Evolutionary conservation across 768 basidiomycete genomes (phyloP).

Genomic region (Leccinum incarnatum): DNA sequence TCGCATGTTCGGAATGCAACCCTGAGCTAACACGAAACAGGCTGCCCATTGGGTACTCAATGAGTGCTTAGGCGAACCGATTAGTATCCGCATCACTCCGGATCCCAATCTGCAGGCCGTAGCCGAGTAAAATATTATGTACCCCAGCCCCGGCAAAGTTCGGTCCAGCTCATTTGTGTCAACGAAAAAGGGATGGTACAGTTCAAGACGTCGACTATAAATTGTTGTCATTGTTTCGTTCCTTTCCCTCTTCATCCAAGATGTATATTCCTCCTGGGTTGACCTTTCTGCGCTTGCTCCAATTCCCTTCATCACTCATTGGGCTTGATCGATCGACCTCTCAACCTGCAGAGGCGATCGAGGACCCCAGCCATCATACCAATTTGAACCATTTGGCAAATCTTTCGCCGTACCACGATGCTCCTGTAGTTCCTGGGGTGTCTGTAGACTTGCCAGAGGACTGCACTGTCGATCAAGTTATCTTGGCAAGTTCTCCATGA

Average conservation of each 20-base stretch:
- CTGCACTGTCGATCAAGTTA: slow-evolving; percentile 40
- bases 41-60: too few species aligned
- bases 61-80: too few species aligned
- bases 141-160: too few species aligned
- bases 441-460: slow-evolving; percentile 34
- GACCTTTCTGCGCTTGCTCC: slow-evolving; percentile 13
- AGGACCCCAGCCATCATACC: background rate
- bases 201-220: background rate
- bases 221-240: background rate
- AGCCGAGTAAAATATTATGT: too few species aligned
- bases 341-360: background rate
- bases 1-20: too few species aligned
- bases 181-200: too few species aligned
- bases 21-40: too few species aligned
- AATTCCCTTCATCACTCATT: slow-evolving; percentile 7
- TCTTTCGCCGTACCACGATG: slow-evolving; percentile 38
- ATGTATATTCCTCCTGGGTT: slow-evolving; percentile 20
- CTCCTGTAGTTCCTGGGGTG: slow-evolving; percentile 28
- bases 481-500: slow-evolving; percentile 30
- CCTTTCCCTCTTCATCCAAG: background rate
- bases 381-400: slow-evolving; percentile 30
- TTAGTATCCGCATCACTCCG: too few species aligned
- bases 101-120: too few species aligned
- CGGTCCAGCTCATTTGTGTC: too few species aligned
- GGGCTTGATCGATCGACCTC: background rate